Evolutionary conservation across 805 yeast genomes (phyloP), one percentile per base, ranked within the genome.

Genomic region (Candida fluviatilis): DNA sequence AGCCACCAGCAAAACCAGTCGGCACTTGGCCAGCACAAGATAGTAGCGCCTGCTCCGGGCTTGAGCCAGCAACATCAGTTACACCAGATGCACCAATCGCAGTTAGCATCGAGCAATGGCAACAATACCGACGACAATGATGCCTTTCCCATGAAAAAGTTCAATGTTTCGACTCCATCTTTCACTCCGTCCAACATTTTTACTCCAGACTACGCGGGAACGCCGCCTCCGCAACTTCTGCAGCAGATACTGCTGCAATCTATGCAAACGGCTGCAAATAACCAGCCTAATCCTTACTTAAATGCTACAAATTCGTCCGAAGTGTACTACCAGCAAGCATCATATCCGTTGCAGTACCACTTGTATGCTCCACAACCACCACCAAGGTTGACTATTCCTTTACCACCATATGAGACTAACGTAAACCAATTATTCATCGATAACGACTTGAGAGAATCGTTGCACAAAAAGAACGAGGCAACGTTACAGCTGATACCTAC

Each of bases 331-430:
- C 45, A 25, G 14, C 41, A 28, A 31, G 18, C 33, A 23, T 46
- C 47, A 34, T 78, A 64, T 46, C 84, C 84, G 0, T 63, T 86
- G 31, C 88, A 88, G 52, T 85, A 86, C 56, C 96, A 90, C 60
- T 62, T 88, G 28, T 90, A 91, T 61, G 93, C 96, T 0, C 97
- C 97, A 2, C 74, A 78, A 21, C 91, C 96, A 7, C 87, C 90
- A 2, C 90, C 89, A 6, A 80, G 82, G 52, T 58, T 81, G 34
- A 69, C 72, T 29, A 59, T 75, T 7, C 79, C 81, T 11, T 64
- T 84, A 44, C 72, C 74, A 35, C 78, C 86, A 1, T 80, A 89
- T 55, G 90, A 89, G 60, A 74, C 88, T 31, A 78, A 78, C 23
- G 76, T 82, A 2, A 76, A 76, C 38, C 75, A 73, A 40, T 69